These are phyloP conservation scores for Phaeolepiota aurea DNA, from an alignment of 768 basidiomycete species.

Conservation along the genomic window DNA sequence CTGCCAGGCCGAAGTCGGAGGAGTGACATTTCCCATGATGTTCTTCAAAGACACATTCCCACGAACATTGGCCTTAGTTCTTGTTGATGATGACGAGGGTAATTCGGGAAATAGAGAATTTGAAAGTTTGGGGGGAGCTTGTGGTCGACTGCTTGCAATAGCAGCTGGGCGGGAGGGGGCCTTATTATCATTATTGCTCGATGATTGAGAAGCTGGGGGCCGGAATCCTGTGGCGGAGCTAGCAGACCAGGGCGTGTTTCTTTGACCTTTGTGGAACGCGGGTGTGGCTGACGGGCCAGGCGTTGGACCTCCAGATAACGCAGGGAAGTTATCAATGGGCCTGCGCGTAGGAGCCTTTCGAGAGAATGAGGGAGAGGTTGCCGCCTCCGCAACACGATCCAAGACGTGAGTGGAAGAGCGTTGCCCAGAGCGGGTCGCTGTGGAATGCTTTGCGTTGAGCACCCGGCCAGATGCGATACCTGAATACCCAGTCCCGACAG, in stretches of 20 bases:
- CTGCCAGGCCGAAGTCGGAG: constrained; percentile 35
- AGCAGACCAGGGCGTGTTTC: constrained; percentile 58
- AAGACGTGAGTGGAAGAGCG: constrained; percentile 62
- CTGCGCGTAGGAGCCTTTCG: constrained; percentile 10
- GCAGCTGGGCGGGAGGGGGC: background rate
- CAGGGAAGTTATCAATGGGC: constrained; percentile 26
- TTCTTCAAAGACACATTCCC: constrained; percentile 64
- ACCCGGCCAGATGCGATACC: constrained; percentile 78
- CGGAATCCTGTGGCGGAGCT: constrained; percentile 18
- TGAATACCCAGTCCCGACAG: constrained; percentile 61
- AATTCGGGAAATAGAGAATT: constrained; percentile 62
- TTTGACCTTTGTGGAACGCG: constrained; percentile 33
- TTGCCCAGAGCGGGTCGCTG: constrained; percentile 46
- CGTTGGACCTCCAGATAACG: constrained; percentile 13
- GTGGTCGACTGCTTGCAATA: constrained; percentile 3
- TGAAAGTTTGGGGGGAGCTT: constrained; percentile 37
- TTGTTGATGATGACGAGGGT: constrained; percentile 33
- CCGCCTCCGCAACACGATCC: constrained; percentile 85
- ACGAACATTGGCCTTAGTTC: constrained; percentile 39
- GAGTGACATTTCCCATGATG: constrained; percentile 46
- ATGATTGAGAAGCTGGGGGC: constrained; percentile 3
- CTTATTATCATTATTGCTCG: background rate
- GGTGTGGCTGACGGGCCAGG: constrained; percentile 15
- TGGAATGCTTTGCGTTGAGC: constrained; percentile 75
- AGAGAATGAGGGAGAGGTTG: constrained; percentile 32